Evolutionary conservation across 257 asterid species (phyloP).

Genomic region (Jacaranda copaia): DNA sequence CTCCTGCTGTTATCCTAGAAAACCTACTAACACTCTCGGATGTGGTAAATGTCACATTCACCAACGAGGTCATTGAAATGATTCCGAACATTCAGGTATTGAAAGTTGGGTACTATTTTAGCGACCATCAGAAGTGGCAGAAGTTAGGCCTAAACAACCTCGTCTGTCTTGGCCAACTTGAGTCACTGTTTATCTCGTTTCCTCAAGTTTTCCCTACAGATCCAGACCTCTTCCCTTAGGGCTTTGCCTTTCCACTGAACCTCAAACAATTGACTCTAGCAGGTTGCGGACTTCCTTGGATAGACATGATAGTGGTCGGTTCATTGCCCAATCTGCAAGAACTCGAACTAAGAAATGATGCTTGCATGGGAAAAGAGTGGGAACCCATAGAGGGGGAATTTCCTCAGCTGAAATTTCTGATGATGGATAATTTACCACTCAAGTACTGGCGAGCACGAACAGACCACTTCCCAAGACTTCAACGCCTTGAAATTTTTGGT

Average conservation of each 20-base stretch:
- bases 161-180: background rate
- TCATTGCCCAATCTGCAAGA: background rate
- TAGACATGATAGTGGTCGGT: background rate
- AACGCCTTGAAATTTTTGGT: background rate
- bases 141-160: background rate
- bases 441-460: background rate
- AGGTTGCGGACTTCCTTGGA: background rate
- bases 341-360: background rate
- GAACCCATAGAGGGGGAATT: background rate
- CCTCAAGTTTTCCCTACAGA: background rate
- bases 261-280: background rate
- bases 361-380: background rate
- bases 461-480: background rate
- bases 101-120: background rate
- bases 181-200: background rate
- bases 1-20: too few species aligned
- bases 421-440: background rate
- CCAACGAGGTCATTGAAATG: background rate
- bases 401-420: constrained; percentile 9
- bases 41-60: background rate
- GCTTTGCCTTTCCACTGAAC: background rate
- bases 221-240: background rate
- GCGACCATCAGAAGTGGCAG: background rate
- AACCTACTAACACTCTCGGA: too few species aligned
- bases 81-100: background rate